These are phyloP conservation scores for Pseudonectria buxi DNA, from an alignment of 2,329 filamentous ascomycete genomes.

Conservation along the genomic window DNA sequence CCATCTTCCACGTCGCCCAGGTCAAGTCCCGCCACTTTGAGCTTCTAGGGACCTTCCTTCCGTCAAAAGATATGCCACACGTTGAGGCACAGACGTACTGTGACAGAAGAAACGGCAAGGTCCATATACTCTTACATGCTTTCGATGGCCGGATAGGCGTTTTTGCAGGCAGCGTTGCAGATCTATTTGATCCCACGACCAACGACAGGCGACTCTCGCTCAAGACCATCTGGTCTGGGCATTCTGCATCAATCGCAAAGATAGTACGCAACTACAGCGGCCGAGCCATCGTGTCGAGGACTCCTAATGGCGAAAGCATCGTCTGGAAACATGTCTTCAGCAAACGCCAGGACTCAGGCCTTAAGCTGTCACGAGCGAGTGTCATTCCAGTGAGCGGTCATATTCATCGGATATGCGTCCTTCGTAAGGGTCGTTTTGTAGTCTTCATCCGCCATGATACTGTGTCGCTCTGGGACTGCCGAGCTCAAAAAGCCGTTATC, in stretches of 20 bases:
- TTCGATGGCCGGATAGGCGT: slow-evolving; percentile 82
- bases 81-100: slow-evolving; percentile 70
- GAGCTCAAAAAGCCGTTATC: slow-evolving; percentile 49
- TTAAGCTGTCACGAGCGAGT: slow-evolving; percentile 56
- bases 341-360: slow-evolving; percentile 30
- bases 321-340: slow-evolving; percentile 68
- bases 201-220: slow-evolving; percentile 54
- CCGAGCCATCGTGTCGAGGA: slow-evolving; percentile 72
- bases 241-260: slow-evolving; percentile 73
- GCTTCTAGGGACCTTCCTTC: slow-evolving; percentile 32
- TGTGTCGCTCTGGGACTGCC: slow-evolving; percentile 75
- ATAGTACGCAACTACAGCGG: slow-evolving; percentile 82
- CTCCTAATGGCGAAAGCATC: slow-evolving; percentile 69
- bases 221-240: slow-evolving; percentile 72
- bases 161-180: slow-evolving; percentile 70
- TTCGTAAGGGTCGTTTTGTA: slow-evolving; percentile 71
- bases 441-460: slow-evolving; percentile 68
- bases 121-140: slow-evolving; percentile 72
- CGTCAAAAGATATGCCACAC: slow-evolving; percentile 32
- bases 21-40: slow-evolving; percentile 53
- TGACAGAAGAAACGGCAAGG: slow-evolving; percentile 53
- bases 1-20: slow-evolving; percentile 82
- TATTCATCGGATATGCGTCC: slow-evolving; percentile 72
- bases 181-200: slow-evolving; percentile 68
- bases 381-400: slow-evolving; percentile 60